Evolutionary conservation across 139 green algal genomes (phyloP), one percentile per base, ranked within the genome.

Genomic region (Chlorella sp.): DNA sequence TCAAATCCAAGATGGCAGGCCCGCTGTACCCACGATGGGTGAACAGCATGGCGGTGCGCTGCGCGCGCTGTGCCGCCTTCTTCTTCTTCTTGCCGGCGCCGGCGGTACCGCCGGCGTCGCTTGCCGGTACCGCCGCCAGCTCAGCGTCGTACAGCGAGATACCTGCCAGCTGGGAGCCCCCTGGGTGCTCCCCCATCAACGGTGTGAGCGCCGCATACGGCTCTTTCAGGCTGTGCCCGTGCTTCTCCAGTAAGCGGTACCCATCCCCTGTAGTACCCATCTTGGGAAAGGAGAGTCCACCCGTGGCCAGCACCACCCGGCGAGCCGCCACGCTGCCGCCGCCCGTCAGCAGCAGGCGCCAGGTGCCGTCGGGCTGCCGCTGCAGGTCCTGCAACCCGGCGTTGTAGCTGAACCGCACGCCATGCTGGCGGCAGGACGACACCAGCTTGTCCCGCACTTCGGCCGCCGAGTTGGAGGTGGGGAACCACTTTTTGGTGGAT

Each of bases 171-270:
- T 94, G 91, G 24, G 94, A 85, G 3, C 89, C 86, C 36, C 92
- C 95, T 3, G 96, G 97, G 89, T 97, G 96, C 12, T 26, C 19
- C 0, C 96, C 97, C 24, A 90, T 91, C 24, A 99, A 94, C 7
- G 97, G 97, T 16, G 96, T 98, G 7, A 99, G 94, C 2, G 97
- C 97, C 9, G 97, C 92, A 90, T 98, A 98, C 2, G 94, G 89
- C 21, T 87, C 76, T 21, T 88, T 30, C 82, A 98, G 86, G 9
- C 34, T 82, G 89, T 98, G 95, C 42, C 97, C 96, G 36, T 97
- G 88, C 14, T n/a, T 7, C 57, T 68, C 15, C 42, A 96, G 40
- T 5, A 98, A 76, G 3, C 83, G 37, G 36, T 92, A 92, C n/a
- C 96, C 96, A 0, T 92, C 95, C 83, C 97, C 97, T 79, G 97